Base-by-base conservation (phyloP, 129 eudicot species). In the Escallonia herrerae region DNA sequence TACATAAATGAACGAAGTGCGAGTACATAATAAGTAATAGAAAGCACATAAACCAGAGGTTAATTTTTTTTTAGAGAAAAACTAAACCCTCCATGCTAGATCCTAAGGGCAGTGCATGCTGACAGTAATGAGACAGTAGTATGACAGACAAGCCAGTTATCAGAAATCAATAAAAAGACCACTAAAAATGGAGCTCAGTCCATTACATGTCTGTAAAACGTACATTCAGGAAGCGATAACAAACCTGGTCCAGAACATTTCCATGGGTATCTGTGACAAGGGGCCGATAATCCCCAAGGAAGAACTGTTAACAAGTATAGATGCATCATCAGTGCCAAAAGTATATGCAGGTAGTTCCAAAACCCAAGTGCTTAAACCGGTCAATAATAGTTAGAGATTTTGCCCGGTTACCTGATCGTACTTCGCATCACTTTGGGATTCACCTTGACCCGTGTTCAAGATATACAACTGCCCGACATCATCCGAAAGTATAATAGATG, bases 281-380 rank as follows among this genome's bases (percentile, higher is more conserved):
- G 58, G 96, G 99, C 15, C 96, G 87, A 87, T 93, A 93, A 69
- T 93, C 99, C 71, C 99, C 99, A 60, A 93, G 87, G 62, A 93
- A 93, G 71, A 93, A 93, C 99, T 93, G 91, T 77, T 65, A 52
- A 67, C 51, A 67, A 12, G 64, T 59, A 69, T 53, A 67, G 50
- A 68, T 45, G 53, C 9, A 68, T 56, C 13, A 67, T 70, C 76
- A 74, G 69, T 61, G 47, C 59, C 14, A 12, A 49, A 76, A 56
- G 53, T 54, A 40, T 47, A 22, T 67, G 52, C 44, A 66, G 47
- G n/a, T 56, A 45, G 9, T 13, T 2, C 3, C 38, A 38, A 22
- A 64, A 15, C 5, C 69, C 43, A 71, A 44, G 33, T 43, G 37
- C 46, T 45, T 5, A 7, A 5, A 48, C 15, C 41, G 0, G 33